phyloP scores from a whole-genome alignment of 2,329 filamentous ascomycete genomes.

The Colletotrichum orchidophilum region DNA sequence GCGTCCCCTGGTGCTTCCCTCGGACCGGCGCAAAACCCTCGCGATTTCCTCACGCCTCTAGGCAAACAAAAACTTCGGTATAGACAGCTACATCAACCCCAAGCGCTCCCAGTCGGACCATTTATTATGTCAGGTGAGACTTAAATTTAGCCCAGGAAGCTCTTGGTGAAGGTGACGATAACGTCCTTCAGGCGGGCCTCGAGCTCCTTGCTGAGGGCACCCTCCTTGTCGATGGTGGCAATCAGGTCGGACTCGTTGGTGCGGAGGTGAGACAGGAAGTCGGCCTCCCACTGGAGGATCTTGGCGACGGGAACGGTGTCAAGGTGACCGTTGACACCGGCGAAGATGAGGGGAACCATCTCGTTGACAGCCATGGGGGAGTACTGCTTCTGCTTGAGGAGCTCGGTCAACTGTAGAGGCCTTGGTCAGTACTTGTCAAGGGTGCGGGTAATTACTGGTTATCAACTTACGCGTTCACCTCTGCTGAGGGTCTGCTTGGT shows the following conservation, averaged over 20 bases:
- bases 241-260: conserved; percentile 88
- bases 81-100: conserved; percentile 55
- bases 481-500: conserved; percentile 98
- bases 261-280: conserved; percentile 93
- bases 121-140: conserved; percentile 42
- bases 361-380: conserved; percentile 98
- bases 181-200: conserved; percentile 85
- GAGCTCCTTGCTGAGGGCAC: conserved; percentile 92
- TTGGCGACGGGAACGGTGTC: conserved; percentile 89
- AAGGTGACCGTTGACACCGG: conserved; percentile 97
- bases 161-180: conserved; percentile 87
- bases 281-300: conserved; percentile 92
- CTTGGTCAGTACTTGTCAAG: conserved; percentile 10
- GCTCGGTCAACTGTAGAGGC: conserved; percentile 78
- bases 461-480: conserved; percentile 88
- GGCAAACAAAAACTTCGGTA: conserved; percentile 59
- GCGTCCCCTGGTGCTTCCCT: conserved; percentile 44
- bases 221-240: conserved; percentile 92
- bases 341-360: conserved; percentile 99
- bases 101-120: conserved; percentile 38
- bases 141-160: conserved; percentile 73
- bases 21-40: conserved; percentile 57
- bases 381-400: conserved; percentile 99
- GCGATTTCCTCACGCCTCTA: conserved; percentile 56
- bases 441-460: background rate